These are phyloP conservation scores for Flaveria robusta DNA, from an alignment of 129 eudicot genomes.

Conservation along the genomic window DNA sequence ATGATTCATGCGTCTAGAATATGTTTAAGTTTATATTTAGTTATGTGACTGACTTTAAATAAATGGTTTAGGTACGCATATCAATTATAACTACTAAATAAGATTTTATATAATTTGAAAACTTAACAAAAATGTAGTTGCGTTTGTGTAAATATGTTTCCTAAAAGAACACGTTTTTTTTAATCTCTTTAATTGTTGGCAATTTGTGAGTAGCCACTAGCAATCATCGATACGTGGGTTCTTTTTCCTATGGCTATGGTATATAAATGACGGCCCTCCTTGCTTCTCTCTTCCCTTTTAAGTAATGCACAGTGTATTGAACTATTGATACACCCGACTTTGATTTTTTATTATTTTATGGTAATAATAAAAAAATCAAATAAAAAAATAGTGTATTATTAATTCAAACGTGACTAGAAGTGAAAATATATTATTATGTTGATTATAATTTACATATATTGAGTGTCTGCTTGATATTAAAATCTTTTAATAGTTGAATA, in stretches of 20 bases:
- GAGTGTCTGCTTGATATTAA: too few relatives aligned
- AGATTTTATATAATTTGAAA: not conserved
- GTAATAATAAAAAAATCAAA: too few relatives aligned
- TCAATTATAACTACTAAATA: not conserved
- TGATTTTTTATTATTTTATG: too few relatives aligned
- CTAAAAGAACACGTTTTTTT: not conserved
- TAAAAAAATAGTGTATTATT: too few relatives aligned
- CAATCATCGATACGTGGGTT: constrained; percentile 18
- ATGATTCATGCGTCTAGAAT: not conserved
- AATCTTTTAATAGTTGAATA: too few relatives aligned
- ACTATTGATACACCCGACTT: too few relatives aligned
- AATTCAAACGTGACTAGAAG: too few relatives aligned
- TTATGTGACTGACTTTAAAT: not conserved
- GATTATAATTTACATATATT: too few relatives aligned
- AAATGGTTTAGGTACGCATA: not conserved
- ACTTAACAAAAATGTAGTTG: not conserved
- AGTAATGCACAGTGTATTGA: not conserved
- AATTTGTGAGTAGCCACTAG: constrained; percentile 15
- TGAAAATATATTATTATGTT: too few relatives aligned
- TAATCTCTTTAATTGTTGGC: not conserved
- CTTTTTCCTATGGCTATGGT: not conserved
- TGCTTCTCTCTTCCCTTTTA: not conserved
- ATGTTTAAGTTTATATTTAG: not conserved
- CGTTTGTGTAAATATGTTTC: not conserved
- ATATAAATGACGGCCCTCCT: not conserved